A percentile compares a stretch with the other conserved stretches of the same genome.
Evolutionary conservation across 495 filamentous ascomycete genomes (phyloP).

Genomic region (Penicillium ochrochloron): DNA sequence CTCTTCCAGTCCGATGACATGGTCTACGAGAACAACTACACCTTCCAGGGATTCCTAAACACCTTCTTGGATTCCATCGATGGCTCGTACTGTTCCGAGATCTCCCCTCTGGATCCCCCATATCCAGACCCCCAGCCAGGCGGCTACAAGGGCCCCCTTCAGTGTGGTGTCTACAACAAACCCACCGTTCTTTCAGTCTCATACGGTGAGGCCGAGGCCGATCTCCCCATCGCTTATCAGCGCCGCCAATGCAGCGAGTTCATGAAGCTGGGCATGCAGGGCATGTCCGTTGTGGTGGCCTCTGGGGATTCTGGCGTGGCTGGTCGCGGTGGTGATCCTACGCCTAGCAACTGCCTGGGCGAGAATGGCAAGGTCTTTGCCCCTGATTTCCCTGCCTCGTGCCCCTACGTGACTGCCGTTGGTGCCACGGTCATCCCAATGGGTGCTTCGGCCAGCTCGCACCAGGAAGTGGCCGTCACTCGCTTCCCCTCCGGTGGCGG

Average conservation of each 20-base stretch:
- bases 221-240: constrained; percentile 56
- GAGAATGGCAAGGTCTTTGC: constrained; percentile 48
- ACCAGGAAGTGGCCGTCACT: constrained; percentile 47
- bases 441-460: constrained; percentile 38
- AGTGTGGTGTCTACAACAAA: constrained; percentile 64
- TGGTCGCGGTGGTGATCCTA: constrained; percentile 43
- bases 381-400: constrained; percentile 55
- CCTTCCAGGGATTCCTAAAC: constrained; percentile 41
- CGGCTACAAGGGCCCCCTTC: constrained; percentile 60
- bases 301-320: constrained; percentile 65
- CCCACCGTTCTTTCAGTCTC: constrained; percentile 66
- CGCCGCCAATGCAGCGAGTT: constrained; percentile 62
- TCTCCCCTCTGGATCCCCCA: constrained; percentile 47
- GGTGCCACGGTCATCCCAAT: constrained; percentile 52
- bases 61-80: constrained; percentile 66
- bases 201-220: constrained; percentile 58
- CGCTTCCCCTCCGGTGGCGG: constrained; percentile 64
- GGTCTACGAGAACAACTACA: constrained; percentile 51
- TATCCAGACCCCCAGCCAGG: constrained; percentile 59
- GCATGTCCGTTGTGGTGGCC: constrained; percentile 63
- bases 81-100: constrained; percentile 57
- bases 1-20: constrained; percentile 65
- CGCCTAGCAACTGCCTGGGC: constrained; percentile 45
- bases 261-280: constrained; percentile 69
- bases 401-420: constrained; percentile 57